Conservation (phyloP, 208 protist genomes). For the Herpetomonas muscarum region DNA sequence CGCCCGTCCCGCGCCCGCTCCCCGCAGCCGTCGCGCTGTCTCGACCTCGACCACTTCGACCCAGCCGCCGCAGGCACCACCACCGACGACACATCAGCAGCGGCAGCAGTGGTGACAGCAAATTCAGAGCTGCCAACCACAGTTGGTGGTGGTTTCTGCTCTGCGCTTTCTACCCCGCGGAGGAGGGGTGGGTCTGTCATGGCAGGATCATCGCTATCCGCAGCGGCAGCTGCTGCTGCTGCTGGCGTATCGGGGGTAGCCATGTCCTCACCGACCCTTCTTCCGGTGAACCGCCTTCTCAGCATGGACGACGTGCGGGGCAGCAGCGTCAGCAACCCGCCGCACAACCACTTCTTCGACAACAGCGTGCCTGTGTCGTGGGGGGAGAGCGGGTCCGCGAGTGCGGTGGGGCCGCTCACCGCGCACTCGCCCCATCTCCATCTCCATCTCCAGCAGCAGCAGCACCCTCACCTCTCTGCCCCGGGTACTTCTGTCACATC, state of each 20-base stretch:
- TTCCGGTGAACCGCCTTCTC: background rate
- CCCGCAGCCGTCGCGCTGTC: constrained; percentile 16
- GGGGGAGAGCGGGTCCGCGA: background rate
- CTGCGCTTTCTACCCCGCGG: too few species aligned
- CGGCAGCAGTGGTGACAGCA: background rate
- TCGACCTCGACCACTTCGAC: constrained; percentile 24
- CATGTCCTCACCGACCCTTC: background rate
- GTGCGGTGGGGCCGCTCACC: too few species aligned
- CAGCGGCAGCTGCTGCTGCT: background rate
- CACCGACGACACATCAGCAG: background rate
- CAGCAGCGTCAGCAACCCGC: background rate
- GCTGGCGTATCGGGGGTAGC: background rate
- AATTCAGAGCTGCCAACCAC: background rate
- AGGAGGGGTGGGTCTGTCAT: background rate
- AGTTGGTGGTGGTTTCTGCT: too few species aligned
- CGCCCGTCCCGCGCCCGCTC: constrained; percentile 20
- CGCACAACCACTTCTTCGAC: background rate
- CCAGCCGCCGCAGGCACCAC: constrained; percentile 5
- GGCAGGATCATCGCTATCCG: background rate
- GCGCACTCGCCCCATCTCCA: too few species aligned
- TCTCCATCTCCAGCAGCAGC: too few species aligned
- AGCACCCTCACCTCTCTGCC: too few species aligned
- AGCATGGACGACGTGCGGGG: background rate
- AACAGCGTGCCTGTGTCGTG: background rate
- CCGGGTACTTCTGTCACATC: background rate